Evolutionary conservation across 495 filamentous ascomycete species (phyloP), one percentile per base, ranked within the genome.

Genomic region (Aspergillus wentii): DNA sequence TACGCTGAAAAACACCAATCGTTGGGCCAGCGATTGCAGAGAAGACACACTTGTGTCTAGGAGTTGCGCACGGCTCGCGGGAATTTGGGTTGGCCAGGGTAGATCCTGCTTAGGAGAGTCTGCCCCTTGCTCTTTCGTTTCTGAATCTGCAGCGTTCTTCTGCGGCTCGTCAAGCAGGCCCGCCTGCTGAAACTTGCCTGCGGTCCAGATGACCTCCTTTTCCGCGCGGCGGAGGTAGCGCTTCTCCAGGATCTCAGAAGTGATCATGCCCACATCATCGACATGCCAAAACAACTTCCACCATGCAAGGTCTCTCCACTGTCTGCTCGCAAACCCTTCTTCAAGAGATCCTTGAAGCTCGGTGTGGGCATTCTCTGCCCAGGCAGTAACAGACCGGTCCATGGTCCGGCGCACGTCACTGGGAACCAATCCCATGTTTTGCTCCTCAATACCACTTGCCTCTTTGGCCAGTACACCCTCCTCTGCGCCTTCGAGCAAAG

Each of bases 231-330:
- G 69, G 3, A 98, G 74, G 60, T 89, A 95, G n/a, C 71, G 69
- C 32, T 69, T 73, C 23, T 77, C 71, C 3, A 96, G 59, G 36
- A 95, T 79, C 42, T 94, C 85, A 2, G 79, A 78, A 1, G 83
- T 76, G 31, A 92, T 78, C 72, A 86, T 82, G 19, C 74, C 71
- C 26, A 98, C 88, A 48, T 97, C 91, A 57, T 97, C 92, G 30
- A 87, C 86, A 9, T 84, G 81, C 88, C 88, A 96, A 52, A 94
- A 82, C 9, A 98, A 77, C 55, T 94, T 94, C 86, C 86, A 97
- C 92, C 91, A 98, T 8, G 75, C 72, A 1, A 95, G 67, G 13
- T 78, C 81, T 2, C 71, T 69, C 91, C 91, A 97, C 17, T 73
- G 60, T 26, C 64, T 68, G 25, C 77, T 78, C 9, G 73, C 57